Base-by-base conservation (phyloP, 2,329 filamentous ascomycete genomes). In the Mycocentrospora acerina region DNA sequence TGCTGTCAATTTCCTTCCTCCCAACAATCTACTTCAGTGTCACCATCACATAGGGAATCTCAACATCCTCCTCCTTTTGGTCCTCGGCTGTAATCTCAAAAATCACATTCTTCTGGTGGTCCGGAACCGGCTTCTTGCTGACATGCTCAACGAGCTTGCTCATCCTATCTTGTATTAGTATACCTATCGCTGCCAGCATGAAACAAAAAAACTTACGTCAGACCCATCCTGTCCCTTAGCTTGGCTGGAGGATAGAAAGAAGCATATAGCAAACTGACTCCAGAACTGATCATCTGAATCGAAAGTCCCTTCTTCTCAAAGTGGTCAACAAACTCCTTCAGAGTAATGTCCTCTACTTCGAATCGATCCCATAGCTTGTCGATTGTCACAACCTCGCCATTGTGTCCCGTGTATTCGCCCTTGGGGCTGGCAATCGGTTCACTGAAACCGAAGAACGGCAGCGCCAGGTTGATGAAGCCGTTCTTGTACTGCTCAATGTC, bases 401-500 rank as follows among this genome's bases (percentile, higher is more conserved):
- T 22, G 35, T 84, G 85, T 15, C 89, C 86, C 63, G 83, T 75
- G 72, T 97, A 98, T 59, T 82, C 88, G 50, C 91, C 88, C 79
- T 96, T 97, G 19, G 90, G 89, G 55, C 89, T 95, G 4, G 84
- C 83, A 57, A 98, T 94, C 2, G 93, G 93, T 72, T 98, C 93
- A 61, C 89, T 95, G 79, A 98, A 98, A 26, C 91, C 91, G 57
- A 98, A 95, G 79, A 98, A 97, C 1, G 93, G 93, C 49, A 98
- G 74, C 2, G 93, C 93, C 53, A 98, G 73, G 72, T 98, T 98
- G 71, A 97, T 79, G 70, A 98, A 98, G 12, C 93, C 93, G 64
- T 98, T 98, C 81, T 97, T 97, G 83, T 94, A 98, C 71, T 97
- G 88, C 72, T 97, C 93, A 51, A 96, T 85, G 56, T 97, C 89